These are phyloP conservation scores for Rhizophora mangle DNA, from an alignment of 345 rosid genomes.

Conservation along the genomic window DNA sequence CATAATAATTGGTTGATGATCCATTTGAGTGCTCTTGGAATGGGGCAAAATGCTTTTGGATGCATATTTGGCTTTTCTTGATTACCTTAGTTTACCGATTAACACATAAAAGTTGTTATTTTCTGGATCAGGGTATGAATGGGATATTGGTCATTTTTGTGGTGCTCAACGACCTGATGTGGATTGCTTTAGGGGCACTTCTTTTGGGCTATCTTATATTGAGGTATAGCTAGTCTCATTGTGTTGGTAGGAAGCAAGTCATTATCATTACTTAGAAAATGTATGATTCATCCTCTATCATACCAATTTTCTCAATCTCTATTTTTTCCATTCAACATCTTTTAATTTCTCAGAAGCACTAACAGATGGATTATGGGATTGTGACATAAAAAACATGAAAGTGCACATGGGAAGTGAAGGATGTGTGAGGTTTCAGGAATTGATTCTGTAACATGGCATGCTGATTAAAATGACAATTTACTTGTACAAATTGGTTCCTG, in stretches of 20 bases:
- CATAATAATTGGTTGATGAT: too few species aligned
- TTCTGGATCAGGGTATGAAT: slow-evolving; percentile 69
- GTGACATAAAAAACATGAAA: background rate
- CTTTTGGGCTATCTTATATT: slow-evolving; percentile 57
- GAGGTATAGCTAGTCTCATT: slow-evolving; percentile 40
- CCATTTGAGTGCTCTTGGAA: background rate
- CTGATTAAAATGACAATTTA: too few species aligned
- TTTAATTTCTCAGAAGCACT: too few species aligned
- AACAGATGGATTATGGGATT: too few species aligned
- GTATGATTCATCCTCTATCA: too few species aligned
- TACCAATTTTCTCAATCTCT: too few species aligned
- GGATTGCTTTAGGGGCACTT: slow-evolving; percentile 85
- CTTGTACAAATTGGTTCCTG: too few species aligned
- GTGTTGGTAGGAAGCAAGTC: too few species aligned
- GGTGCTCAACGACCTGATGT: slow-evolving; percentile 81
- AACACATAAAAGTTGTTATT: slow-evolving; percentile 19
- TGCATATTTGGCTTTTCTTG: background rate
- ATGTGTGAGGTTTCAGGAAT: too few species aligned
- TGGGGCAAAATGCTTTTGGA: background rate
- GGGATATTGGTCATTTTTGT: slow-evolving; percentile 94
- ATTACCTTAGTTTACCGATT: background rate
- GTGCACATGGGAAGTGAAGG: background rate
- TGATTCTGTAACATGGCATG: too few species aligned
- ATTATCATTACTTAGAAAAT: background rate
- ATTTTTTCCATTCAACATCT: too few species aligned